Conservation (phyloP, 305 asterid species). For the Petunia hybrid region DNA sequence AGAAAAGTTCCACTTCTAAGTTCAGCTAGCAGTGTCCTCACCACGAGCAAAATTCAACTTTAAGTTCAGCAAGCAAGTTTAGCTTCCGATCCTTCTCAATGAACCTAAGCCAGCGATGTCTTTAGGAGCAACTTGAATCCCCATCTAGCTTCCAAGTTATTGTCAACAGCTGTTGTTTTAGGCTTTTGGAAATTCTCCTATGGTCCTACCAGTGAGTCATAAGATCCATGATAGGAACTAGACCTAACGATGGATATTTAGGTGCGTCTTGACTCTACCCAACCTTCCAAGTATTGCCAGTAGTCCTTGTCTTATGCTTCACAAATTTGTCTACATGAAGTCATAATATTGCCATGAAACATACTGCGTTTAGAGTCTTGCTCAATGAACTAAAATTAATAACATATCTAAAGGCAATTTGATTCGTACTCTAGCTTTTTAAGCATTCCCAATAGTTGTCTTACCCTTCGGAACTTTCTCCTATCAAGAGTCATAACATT, state of each 20-base stretch:
- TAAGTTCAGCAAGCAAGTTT: not conserved
- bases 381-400: conserved; percentile 12
- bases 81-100: not conserved
- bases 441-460: not conserved
- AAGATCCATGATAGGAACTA: not conserved
- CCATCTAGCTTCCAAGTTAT: not conserved
- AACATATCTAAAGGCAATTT: conserved; percentile 9
- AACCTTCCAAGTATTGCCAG: not conserved
- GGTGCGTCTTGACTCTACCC: conserved; percentile 14
- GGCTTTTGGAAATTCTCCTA: not conserved
- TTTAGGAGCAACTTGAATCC: not conserved
- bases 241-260: conserved; percentile 4
- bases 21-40: not conserved
- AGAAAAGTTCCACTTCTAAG: not conserved
- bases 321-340: conserved; percentile 15
- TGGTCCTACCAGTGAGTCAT: not conserved
- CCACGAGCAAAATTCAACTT: not conserved
- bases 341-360: conserved; percentile 25
- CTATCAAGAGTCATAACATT: conserved; percentile 13
- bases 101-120: not conserved
- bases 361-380: conserved; percentile 16
- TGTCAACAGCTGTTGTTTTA: not conserved
- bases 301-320: conserved; percentile 28
- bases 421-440: conserved; percentile 8
- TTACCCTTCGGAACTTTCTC: conserved; percentile 1